A percentile compares a stretch with the other conserved stretches of the same genome.
These are phyloP conservation scores for Eragrostis nindensis DNA, from an alignment of 176 grass and related monocot genomes.

Conservation along the genomic window DNA sequence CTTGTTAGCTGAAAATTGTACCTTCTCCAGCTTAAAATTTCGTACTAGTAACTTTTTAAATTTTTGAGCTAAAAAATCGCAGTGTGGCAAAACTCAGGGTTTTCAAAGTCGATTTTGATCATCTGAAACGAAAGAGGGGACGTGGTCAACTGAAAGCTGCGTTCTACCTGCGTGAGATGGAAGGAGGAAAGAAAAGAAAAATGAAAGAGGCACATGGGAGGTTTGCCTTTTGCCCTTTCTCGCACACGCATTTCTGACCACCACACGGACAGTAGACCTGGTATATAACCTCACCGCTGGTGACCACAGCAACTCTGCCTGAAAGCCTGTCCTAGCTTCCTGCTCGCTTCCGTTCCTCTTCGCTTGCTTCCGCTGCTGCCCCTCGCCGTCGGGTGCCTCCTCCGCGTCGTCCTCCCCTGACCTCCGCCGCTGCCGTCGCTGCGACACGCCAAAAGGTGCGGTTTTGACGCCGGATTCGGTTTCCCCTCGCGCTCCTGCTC, in stretches of 20 bases:
- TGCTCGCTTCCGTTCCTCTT: constrained; percentile 14
- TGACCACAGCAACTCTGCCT: constrained; percentile 31
- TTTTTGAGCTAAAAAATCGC: not conserved
- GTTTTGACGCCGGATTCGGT: constrained; percentile 31
- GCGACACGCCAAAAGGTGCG: constrained; percentile 37
- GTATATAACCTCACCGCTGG: constrained; percentile 49
- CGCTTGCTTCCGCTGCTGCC: constrained; percentile 10
- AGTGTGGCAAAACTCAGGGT: not conserved
- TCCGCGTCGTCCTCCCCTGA: not conserved
- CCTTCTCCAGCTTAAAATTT: no score
- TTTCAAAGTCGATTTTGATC: not conserved
- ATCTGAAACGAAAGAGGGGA: not conserved
- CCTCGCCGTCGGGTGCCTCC: not conserved
- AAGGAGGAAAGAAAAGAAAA: not conserved
- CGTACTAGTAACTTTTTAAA: not conserved
- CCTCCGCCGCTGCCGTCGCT: not conserved
- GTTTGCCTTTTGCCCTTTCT: constrained; percentile 17
- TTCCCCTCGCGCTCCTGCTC: not conserved
- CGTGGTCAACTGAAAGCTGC: constrained; percentile 30
- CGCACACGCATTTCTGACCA: constrained; percentile 39
- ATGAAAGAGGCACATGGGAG: not conserved
- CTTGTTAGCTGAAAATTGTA: no score
- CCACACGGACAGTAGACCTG: constrained; percentile 26
- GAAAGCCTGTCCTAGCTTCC: constrained; percentile 17
- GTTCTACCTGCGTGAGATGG: not conserved